phyloP scores from a whole-genome alignment of 2,329 filamentous ascomycete species.

The Talaromyces piceae region DNA sequence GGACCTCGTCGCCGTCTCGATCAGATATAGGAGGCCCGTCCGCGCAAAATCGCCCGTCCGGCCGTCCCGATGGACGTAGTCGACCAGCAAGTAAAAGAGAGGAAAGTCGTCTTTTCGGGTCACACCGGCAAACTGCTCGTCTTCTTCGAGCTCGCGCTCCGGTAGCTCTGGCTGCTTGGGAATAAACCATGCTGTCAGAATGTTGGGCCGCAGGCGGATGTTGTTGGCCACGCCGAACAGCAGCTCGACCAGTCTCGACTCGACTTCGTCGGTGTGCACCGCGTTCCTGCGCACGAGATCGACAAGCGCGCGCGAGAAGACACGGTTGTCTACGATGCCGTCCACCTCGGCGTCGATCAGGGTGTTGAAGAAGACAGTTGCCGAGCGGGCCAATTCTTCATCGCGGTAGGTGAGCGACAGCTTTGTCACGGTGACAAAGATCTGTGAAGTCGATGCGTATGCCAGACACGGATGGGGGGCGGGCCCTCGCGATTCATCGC shows the following conservation, averaged over 20 bases:
- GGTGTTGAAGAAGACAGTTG: conserved; percentile 79
- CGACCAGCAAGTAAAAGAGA: conserved; percentile 88
- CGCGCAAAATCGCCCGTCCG: conserved; percentile 92
- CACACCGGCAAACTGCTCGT: conserved; percentile 69
- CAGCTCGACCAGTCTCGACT: conserved; percentile 83
- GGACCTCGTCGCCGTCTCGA: conserved; percentile 82
- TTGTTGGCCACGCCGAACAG: conserved; percentile 96
- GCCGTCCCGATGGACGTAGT: conserved; percentile 94
- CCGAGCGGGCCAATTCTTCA: conserved; percentile 76
- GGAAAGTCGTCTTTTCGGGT: conserved; percentile 91
- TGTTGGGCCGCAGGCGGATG: conserved; percentile 79
- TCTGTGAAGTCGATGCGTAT: conserved; percentile 77
- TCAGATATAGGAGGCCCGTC: conserved; percentile 89
- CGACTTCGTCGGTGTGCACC: conserved; percentile 65
- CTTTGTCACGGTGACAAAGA: conserved; percentile 83
- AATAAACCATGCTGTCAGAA: conserved; percentile 87
- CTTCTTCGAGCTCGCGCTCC: conserved; percentile 39
- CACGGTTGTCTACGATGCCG: conserved; percentile 78
- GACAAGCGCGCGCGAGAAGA: conserved; percentile 81
- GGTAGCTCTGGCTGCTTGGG: conserved; percentile 39
- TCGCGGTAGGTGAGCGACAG: conserved; percentile 80
- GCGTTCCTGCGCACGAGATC: conserved; percentile 70
- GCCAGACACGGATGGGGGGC: conserved; percentile 86
- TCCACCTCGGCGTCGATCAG: conserved; percentile 96
- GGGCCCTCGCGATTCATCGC: conserved; percentile 81